A percentile compares a stretch with the other conserved stretches of the same genome.
Evolutionary conservation across 352 stramenopile species (phyloP).

Genomic region (Blastocystis sp.): DNA sequence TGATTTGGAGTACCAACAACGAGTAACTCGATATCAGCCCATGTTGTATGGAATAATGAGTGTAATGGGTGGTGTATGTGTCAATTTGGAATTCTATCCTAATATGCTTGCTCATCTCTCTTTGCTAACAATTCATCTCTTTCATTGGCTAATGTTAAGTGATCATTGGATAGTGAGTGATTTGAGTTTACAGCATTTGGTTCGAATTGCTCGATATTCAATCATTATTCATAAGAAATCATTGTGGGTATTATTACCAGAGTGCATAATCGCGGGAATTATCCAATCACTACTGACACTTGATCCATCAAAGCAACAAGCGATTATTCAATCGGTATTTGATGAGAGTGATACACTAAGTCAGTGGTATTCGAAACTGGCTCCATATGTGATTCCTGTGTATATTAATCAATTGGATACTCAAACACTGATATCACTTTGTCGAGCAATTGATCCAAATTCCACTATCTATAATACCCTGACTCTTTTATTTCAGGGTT

Average conservation of each 20-base stretch:
- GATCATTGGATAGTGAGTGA: not conserved
- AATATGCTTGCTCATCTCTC: not conserved
- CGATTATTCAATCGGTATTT: not conserved
- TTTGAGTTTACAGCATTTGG: not conserved
- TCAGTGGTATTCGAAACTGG: not conserved
- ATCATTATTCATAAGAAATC: conserved; percentile 14
- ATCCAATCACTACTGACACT: not conserved
- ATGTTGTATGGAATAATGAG: not conserved
- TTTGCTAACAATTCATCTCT: conserved; percentile 6
- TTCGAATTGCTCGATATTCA: not conserved
- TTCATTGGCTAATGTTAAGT: conserved; percentile 20
- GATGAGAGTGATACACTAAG: not conserved
- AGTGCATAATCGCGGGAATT: conserved; percentile 21
- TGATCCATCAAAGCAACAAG: not conserved
- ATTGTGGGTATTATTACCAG: not conserved
- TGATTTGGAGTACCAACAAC: not conserved
- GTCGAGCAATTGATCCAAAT: not conserved
- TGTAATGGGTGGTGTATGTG: not conserved
- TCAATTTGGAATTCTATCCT: not conserved
- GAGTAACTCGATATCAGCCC: not conserved
- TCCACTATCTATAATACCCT: not conserved
- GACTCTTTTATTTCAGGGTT: not conserved
- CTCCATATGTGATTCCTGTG: conserved; percentile 22
- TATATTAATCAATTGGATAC: conserved; percentile 39
- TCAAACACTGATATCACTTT: not conserved